Evolutionary conservation across 345 rosid genomes (phyloP), one percentile per base, ranked within the genome.

Genomic region (Psidium guajava): DNA sequence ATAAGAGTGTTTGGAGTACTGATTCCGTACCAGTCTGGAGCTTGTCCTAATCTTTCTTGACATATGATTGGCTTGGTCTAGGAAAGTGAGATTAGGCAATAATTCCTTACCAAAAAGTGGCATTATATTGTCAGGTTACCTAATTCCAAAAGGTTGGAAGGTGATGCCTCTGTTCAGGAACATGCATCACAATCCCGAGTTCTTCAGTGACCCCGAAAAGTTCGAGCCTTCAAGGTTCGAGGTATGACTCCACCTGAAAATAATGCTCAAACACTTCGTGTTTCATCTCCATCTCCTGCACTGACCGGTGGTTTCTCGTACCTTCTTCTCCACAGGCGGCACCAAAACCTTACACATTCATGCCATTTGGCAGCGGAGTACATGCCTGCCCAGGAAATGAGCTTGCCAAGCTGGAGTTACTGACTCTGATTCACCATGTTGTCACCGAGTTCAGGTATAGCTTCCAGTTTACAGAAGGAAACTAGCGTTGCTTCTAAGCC

Each of bases 141-240:
- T 93, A 77, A 95, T 95, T 88, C 98, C 98, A 1, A 95, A 93
- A 86, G 98, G 98, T 21, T 95, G 96, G 95, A 95, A 95, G 91
- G 98, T 93, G 75, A 89, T 95, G 94, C 98, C 98, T 84, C 88
- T 93, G 83, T 93, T 95, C 91, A 93, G 98, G 88, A 95, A 90
- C 89, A 89, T 93, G 85, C 98, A 95, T 86, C 96, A 93, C 90
- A 90, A 89, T 90, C 93, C 94, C 64, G 90, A 93, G 64, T 91
- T 88, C 86, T 95, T 92, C 84, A 77, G 82, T 22, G 92, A 95
- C 87, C 96, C 98, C 20, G 91, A 93, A 15, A 92, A 90, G 44
- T 93, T 95, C 82, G 94, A 95, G 86, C 94, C 96, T 57, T 91
- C 92, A 21, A 91, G 98, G 88, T 95, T 95, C 88, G 94, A 95